Evolutionary conservation across 129 eudicot species (phyloP).

Genomic region (Solidago caesia): DNA sequence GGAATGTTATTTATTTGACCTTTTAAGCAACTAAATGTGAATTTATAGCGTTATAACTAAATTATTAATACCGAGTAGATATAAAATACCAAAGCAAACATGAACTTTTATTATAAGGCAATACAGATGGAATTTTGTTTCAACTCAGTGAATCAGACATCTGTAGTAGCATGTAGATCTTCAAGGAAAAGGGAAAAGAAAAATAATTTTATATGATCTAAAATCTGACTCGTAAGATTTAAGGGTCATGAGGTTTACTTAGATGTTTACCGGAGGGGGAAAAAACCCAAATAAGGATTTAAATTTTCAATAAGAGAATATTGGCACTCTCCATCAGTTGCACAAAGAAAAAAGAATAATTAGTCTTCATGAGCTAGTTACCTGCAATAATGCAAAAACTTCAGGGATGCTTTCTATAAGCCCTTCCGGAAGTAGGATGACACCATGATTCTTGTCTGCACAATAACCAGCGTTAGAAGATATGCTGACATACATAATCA

Average conservation of each 20-base stretch:
- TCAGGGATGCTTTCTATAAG: conserved; percentile 99
- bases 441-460: conserved; percentile 93
- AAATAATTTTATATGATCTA: neutral
- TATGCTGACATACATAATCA: conserved; percentile 8
- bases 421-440: conserved; percentile 94
- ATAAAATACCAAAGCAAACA: too few relatives aligned
- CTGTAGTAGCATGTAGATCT: neutral
- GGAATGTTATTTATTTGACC: neutral
- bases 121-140: too few relatives aligned
- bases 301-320: neutral
- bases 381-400: conserved; percentile 92
- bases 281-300: neutral
- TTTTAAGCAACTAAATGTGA: too few relatives aligned
- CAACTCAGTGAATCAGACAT: too few relatives aligned
- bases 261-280: neutral
- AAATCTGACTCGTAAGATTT: neutral
- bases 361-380: conserved; percentile 25
- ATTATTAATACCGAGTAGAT: too few relatives aligned
- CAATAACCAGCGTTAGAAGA: neutral
- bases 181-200: neutral
- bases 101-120: too few relatives aligned
- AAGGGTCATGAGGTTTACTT: neutral
- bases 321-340: neutral
- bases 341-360: neutral
- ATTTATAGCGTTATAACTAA: too few relatives aligned